phyloP scores from a whole-genome alignment of 306 rosid genomes.

The Trifolium dubium region DNA sequence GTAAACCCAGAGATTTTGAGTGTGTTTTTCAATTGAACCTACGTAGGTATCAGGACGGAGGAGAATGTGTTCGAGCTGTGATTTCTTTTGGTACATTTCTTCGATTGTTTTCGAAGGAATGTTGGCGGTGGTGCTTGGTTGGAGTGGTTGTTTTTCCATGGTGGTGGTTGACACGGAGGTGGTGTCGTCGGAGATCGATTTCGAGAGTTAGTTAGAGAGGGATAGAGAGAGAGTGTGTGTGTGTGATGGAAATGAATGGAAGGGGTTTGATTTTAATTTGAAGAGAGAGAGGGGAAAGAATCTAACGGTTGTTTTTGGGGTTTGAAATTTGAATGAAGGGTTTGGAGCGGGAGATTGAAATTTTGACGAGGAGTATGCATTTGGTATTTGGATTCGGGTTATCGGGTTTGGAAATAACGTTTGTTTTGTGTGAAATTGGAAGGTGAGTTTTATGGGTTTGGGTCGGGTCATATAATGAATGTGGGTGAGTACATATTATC shows the following conservation, averaged over 20 bases:
- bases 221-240: not conserved
- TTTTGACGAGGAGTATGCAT: conserved; percentile 15
- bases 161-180: conserved; percentile 42
- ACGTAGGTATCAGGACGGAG: conserved; percentile 96
- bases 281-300: not conserved
- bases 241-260: not conserved
- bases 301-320: conserved; percentile 45
- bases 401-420: not conserved
- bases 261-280: conserved; percentile 18
- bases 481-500: not conserved
- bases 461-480: not conserved
- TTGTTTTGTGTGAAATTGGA: not conserved
- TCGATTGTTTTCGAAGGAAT: conserved; percentile 72
- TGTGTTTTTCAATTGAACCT: conserved; percentile 90
- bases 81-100: conserved; percentile 86
- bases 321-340: conserved; percentile 42
- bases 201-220: not conserved
- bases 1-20: conserved; percentile 83
- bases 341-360: conserved; percentile 43
- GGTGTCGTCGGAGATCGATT: conserved; percentile 34
- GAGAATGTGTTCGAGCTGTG: conserved; percentile 94
- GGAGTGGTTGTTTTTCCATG: conserved; percentile 81
- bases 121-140: conserved; percentile 67
- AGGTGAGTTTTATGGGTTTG: not conserved
- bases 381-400: not conserved